Evolutionary conservation across 1,284 basidiomycete species (phyloP), one percentile per base, ranked within the genome.

Genomic region (Cutaneotrichosporon cavernicola): DNA sequence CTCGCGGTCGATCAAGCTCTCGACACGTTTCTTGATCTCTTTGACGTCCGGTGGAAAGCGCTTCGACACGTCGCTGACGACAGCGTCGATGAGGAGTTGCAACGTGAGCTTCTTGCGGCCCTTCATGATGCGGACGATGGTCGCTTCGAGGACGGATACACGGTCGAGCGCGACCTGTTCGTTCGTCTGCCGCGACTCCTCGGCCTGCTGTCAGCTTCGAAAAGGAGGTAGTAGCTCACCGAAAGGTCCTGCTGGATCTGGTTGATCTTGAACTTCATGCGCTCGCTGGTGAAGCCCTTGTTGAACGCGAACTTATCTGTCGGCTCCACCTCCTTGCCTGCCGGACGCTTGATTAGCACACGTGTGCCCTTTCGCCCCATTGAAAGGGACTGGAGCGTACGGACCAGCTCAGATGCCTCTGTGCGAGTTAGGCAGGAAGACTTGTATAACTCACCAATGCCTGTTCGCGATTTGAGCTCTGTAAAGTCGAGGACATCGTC

Each of bases 91-190:
- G 60, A 97, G 86, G 31, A 90, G 89, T 68, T 87, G 87, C 40
- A 87, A 84, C 77, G 90, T 90, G 73, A 96, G 83, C 76, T 88
- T 88, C 81, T 95, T 97, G 72, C 87, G 86, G 3, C 87, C 88
- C 78, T 97, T 97, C 92, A 97, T 95, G 74, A 96, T 88, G 3
- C 93, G 88, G 43, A 97, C 93, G 69, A 97, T 95, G 7, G 94
- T 93, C 0, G 94, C 93, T 71, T 98, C 94, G 31, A 98, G 83
- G 59, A 90, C 87, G 66, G 89, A 86, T 66, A 90, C 89, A 64
- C 96, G 87, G 79, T 97, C 93, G 43, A 89, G 86, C 65, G 95
- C 89, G 50, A 98, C 92, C 49, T 89, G 86, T 18, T 85, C 85
- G 72, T 92, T 90, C 9, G 92, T 96, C 68, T 88, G 86, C 69